Percentiles rank a stretch among this genome's conserved stretches.
These are phyloP conservation scores for Fraxinus angustifolia DNA, from an alignment of 305 asterid species.

Conservation along the genomic window DNA sequence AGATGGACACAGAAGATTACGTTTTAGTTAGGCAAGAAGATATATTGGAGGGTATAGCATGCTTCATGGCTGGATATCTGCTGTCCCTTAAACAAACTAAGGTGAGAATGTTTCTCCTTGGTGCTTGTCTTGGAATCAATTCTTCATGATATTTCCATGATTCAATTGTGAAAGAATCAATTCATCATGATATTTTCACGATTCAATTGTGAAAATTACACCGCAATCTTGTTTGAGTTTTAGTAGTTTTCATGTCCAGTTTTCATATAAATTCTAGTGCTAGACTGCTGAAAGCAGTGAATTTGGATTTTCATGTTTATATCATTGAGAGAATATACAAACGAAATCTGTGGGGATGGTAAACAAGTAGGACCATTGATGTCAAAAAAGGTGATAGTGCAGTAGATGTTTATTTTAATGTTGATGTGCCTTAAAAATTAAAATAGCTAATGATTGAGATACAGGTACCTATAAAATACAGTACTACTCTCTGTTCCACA, in stretches of 20 bases:
- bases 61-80: constrained; percentile 95
- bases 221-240: background rate
- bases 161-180: background rate
- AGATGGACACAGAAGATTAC: constrained; percentile 66
- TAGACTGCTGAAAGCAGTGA: background rate
- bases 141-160: constrained; percentile 9
- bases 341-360: background rate
- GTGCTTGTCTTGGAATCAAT: constrained; percentile 11
- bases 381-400: background rate
- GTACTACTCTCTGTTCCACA: background rate
- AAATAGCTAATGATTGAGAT: background rate
- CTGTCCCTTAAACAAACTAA: constrained; percentile 85
- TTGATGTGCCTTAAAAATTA: background rate
- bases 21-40: constrained; percentile 95
- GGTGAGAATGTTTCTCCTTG: constrained; percentile 37
- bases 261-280: background rate
- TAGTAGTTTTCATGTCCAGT: background rate
- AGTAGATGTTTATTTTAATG: background rate
- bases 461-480: background rate
- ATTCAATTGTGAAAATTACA: background rate
- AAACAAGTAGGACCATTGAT: background rate
- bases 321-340: background rate
- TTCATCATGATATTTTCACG: constrained; percentile 2
- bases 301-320: background rate
- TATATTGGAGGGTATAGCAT: constrained; percentile 94